These are phyloP conservation scores for Fagopyrum esculentum DNA, from an alignment of 148 eudicot species.

Conservation along the genomic window DNA sequence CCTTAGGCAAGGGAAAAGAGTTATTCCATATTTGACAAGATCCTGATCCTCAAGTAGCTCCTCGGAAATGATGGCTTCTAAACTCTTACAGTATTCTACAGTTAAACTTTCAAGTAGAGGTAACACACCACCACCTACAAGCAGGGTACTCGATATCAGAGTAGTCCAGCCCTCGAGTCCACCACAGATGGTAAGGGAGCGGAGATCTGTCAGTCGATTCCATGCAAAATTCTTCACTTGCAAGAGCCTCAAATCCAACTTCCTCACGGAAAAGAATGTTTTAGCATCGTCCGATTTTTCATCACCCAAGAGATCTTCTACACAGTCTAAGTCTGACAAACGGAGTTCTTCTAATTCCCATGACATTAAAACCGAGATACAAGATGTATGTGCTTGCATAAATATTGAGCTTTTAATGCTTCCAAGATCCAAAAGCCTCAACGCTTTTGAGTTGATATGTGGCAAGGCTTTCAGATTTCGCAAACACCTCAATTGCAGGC, in stretches of 20 bases:
- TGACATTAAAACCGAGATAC: background rate
- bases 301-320: background rate
- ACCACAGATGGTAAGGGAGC: background rate
- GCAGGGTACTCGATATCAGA: background rate
- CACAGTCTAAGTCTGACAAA: background rate
- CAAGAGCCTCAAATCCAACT: background rate
- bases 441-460: background rate
- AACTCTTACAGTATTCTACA: background rate
- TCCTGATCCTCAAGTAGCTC: background rate
- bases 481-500: background rate
- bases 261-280: background rate
- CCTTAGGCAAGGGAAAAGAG: background rate
- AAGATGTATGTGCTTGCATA: background rate
- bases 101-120: background rate
- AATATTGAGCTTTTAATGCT: background rate
- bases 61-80: background rate
- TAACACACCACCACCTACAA: background rate
- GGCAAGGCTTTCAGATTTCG: background rate
- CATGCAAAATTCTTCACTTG: background rate
- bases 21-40: background rate
- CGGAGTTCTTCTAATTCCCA: background rate
- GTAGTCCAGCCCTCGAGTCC: background rate
- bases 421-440: background rate
- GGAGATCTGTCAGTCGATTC: background rate
- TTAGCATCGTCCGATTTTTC: background rate